Conservation (phyloP, 495 filamentous ascomycete species). For the Letharia columbiana region DNA sequence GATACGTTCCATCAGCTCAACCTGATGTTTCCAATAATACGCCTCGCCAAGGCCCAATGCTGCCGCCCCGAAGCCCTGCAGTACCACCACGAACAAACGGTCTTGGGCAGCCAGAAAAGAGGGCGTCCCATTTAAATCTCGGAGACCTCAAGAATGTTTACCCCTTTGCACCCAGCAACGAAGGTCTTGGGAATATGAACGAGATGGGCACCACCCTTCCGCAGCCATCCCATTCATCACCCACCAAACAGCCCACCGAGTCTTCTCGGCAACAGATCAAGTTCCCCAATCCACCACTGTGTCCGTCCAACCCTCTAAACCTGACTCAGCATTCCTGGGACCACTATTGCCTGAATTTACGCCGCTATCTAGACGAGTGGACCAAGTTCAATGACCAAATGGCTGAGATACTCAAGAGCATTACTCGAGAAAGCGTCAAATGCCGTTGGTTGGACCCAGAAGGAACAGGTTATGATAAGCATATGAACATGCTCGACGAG, state of each 20-base stretch:
- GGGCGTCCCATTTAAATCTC: conserved; percentile 48
- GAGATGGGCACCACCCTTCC: conserved; percentile 63
- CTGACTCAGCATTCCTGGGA: conserved; percentile 42
- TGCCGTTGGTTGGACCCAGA: conserved; percentile 47
- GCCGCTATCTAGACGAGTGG: conserved; percentile 62
- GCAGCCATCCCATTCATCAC: conserved; percentile 57
- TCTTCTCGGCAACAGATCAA: conserved; percentile 31
- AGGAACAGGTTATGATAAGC: conserved; percentile 49
- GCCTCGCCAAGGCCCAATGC: conserved; percentile 16
- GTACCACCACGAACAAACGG: conserved; percentile 24
- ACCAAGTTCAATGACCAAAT: conserved; percentile 56
- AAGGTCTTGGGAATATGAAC: conserved; percentile 53
- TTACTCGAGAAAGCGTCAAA: conserved; percentile 42
- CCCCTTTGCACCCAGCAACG: conserved; percentile 49
- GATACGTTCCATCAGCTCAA: not conserved
- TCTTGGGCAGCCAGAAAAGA: conserved; percentile 33
- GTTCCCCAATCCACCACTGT: conserved; percentile 56
- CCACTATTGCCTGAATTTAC: conserved; percentile 54
- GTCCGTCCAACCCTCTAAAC: conserved; percentile 35
- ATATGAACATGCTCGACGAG: conserved; percentile 53
- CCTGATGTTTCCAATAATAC: not conserved
- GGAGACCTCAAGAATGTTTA: conserved; percentile 56
- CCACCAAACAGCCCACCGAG: conserved; percentile 29
- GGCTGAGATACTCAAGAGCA: conserved; percentile 53
- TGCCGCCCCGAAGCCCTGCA: conserved; percentile 20